Evolutionary conservation across 805 yeast genomes (phyloP), one percentile per base, ranked within the genome.

Genomic region (Metschnikowia cubensis): DNA sequence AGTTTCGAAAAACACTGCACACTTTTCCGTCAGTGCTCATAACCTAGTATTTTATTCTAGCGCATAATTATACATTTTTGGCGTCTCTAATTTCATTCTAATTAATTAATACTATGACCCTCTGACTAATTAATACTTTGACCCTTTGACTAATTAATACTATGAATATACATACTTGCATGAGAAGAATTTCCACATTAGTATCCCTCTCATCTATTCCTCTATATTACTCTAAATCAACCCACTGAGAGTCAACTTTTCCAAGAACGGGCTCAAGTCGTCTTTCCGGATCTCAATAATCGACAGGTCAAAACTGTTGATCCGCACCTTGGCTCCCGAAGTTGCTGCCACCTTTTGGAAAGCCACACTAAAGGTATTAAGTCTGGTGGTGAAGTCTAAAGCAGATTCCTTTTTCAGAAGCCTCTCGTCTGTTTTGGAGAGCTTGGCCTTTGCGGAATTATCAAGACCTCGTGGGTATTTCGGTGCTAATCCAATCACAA

Each of bases 281-380:
- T 91, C 96, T 61, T 84, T 85, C 52, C 89, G 71, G 39, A 94
- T 84, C 69, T 94, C 97, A 40, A 94, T 89, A 20, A 94, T 88
- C 3, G 97, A 83, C 55, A 96, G 87, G 64, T 94, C 98, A 68
- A 94, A 94, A 61, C 96, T 89, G 65, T 94, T 98, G 54, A 94
- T 87, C 60, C 92, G 79, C 17, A 90, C 90, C 58, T 87, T 83
- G 2, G 97, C 97, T 38, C 90, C 92, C 5, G 96, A 87, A 18
- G 81, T 80, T 41, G 76, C 77, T 1, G 97, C 94, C 25, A 91
- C 88, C 56, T 85, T 86, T 65, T 89, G 97, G 66, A 94, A 94
- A 34, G 96, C 96, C 50, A 85, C 81, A 42, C 96, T 91, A 63
- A 94, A 94, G 6, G 89, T 84, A 63, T 94, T 92, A 45, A 85